Conservation (phyloP, 371 early-diverging fungal species). For the Rhizopus arrhizus region DNA sequence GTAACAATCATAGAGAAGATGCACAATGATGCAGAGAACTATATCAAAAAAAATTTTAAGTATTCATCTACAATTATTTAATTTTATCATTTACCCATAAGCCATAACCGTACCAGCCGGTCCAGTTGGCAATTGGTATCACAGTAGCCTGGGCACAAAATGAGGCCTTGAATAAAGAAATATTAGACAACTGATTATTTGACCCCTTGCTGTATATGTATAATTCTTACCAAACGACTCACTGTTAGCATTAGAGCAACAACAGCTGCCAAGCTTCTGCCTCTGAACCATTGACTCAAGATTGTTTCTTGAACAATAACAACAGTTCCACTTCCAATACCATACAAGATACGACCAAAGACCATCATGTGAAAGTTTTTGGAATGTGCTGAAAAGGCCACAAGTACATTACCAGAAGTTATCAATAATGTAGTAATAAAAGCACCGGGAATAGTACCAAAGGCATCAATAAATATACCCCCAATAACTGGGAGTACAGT, state of each 20-base stretch:
- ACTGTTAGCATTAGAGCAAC: conserved; percentile 67
- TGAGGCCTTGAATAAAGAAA: conserved; percentile 34
- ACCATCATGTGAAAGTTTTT: conserved; percentile 60
- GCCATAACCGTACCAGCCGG: conserved; percentile 67
- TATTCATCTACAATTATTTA: too few relatives aligned
- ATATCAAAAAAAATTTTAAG: neutral
- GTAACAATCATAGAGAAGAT: conserved; percentile 62
- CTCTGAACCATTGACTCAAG: conserved; percentile 69
- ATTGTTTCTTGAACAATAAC: conserved; percentile 71
- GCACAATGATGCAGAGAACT: conserved; percentile 60
- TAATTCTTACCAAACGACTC: conserved; percentile 51
- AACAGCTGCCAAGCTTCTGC: conserved; percentile 58
- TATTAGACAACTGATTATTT: neutral
- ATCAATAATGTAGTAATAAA: conserved; percentile 60
- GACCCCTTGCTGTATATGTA: neutral
- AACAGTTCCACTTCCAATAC: conserved; percentile 67
- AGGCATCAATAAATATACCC: conserved; percentile 66
- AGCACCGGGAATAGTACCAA: conserved; percentile 63
- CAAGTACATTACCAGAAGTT: conserved; percentile 57
- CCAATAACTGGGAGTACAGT: conserved; percentile 66
- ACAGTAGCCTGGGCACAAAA: conserved; percentile 65
- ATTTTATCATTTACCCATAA: conserved; percentile 55
- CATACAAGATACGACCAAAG: conserved; percentile 62
- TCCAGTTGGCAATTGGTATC: conserved; percentile 58
- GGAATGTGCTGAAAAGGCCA: conserved; percentile 56